These are phyloP conservation scores for Agrocybe praecox DNA, from an alignment of 768 basidiomycete species.

Conservation along the genomic window DNA sequence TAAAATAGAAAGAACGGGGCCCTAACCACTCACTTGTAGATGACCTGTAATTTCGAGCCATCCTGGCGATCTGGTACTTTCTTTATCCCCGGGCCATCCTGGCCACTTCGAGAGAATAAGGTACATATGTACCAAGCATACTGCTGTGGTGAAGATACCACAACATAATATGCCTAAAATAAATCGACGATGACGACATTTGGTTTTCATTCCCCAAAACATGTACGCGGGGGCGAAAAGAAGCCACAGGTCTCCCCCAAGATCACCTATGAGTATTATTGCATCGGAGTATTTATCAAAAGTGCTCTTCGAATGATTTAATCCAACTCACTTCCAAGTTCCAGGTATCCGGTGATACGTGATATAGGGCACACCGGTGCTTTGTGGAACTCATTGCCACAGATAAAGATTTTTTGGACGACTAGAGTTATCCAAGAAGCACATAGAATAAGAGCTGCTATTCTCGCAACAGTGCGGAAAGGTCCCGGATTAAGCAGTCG, in stretches of 20 bases:
- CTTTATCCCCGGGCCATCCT: not conserved
- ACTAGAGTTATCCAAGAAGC: slow-evolving; percentile 9
- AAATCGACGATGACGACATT: slow-evolving; percentile 16
- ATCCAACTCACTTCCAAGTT: not conserved
- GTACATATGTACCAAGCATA: not conserved
- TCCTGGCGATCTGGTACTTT: not conserved
- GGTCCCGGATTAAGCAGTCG: slow-evolving; percentile 16
- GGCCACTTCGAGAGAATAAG: not conserved
- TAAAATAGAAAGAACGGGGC: too few species aligned
- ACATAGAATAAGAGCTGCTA: slow-evolving; percentile 8
- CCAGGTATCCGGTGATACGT: not conserved
- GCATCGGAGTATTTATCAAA: slow-evolving; percentile 19
- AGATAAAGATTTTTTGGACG: slow-evolving; percentile 16
- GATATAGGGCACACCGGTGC: not conserved
- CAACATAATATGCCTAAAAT: slow-evolving; percentile 24
- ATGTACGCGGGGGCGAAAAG: slow-evolving; percentile 24
- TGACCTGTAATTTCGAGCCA: not conserved
- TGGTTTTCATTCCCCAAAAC: slow-evolving; percentile 21
- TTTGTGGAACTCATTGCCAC: not conserved
- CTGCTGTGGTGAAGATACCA: slow-evolving; percentile 13
- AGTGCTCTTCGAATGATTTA: not conserved
- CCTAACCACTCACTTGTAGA: too few species aligned
- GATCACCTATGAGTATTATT: too few species aligned
- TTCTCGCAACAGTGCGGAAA: slow-evolving; percentile 14
- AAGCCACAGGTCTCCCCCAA: slow-evolving; percentile 22